Conservation (phyloP, 805 yeast species). For the Metschnikowia sp. region DNA sequence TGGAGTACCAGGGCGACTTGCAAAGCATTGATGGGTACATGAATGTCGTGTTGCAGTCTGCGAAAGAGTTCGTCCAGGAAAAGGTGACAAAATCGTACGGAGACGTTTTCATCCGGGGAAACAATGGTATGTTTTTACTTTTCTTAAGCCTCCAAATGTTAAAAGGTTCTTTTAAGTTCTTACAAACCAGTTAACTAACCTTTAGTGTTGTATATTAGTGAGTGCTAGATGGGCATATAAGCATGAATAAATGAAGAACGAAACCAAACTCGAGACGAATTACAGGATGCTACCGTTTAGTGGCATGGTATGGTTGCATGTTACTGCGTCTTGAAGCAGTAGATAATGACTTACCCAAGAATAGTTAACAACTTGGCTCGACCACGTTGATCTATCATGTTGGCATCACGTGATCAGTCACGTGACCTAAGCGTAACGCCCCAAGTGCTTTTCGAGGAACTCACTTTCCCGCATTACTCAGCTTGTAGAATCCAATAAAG, state of each 20-base stretch:
- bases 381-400: no score
- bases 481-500: no score
- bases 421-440: no score
- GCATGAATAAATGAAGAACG: slow-evolving; percentile 4
- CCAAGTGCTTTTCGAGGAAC: no score
- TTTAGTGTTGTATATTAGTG: slow-evolving; percentile 42
- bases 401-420: no score
- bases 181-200: slow-evolving; percentile 23
- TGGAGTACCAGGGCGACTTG: slow-evolving; percentile 60
- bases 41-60: slow-evolving; percentile 84
- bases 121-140: slow-evolving; percentile 60
- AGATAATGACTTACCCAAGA: no score
- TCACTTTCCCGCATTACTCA: no score
- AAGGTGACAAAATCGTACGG: slow-evolving; percentile 52
- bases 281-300: background rate
- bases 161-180: background rate
- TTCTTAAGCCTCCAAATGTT: background rate
- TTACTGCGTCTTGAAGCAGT: no score
- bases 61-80: slow-evolving; percentile 59
- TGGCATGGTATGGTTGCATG: background rate
- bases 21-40: slow-evolving; percentile 95
- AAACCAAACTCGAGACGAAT: background rate
- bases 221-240: slow-evolving; percentile 11
- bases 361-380: no score
- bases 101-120: slow-evolving; percentile 85